phyloP scores from a whole-genome alignment of 2,329 filamentous ascomycete genomes.

The Aspergillus novofumigatus region DNA sequence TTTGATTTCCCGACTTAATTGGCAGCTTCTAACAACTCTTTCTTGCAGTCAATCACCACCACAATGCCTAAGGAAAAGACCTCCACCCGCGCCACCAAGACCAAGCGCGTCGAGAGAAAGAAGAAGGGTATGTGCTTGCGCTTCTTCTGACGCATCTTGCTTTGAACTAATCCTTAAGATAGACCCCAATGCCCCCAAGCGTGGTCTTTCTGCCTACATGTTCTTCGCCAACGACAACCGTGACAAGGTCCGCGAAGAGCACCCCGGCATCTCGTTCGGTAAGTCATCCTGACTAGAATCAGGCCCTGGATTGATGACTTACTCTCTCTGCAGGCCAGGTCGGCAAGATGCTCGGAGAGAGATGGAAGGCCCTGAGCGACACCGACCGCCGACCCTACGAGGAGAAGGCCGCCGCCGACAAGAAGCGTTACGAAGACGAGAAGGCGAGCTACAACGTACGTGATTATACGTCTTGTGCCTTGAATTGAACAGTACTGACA shows the following conservation, averaged over 20 bases:
- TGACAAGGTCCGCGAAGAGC: slow-evolving; percentile 96
- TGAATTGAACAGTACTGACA: slow-evolving; percentile 4
- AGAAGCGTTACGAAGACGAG: slow-evolving; percentile 99
- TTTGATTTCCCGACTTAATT: not conserved
- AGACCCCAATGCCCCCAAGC: slow-evolving; percentile 99
- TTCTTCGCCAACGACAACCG: slow-evolving; percentile 99
- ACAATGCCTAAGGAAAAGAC: slow-evolving; percentile 67
- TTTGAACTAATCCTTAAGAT: slow-evolving; percentile 15
- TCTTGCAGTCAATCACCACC: slow-evolving; percentile 20
- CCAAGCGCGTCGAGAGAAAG: slow-evolving; percentile 61
- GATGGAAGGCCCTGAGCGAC: slow-evolving; percentile 94
- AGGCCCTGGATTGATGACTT: slow-evolving; percentile 3
- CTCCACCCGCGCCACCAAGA: slow-evolving; percentile 49
- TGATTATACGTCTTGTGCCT: slow-evolving; percentile 10
- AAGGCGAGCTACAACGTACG: slow-evolving; percentile 90
- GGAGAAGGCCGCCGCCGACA: slow-evolving; percentile 92
- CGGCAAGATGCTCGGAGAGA: slow-evolving; percentile 95
- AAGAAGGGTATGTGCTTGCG: slow-evolving; percentile 60
- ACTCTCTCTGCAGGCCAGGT: slow-evolving; percentile 66
- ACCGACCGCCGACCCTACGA: slow-evolving; percentile 93
- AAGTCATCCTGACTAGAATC: slow-evolving; percentile 31
- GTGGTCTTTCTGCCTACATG: slow-evolving; percentile 99
- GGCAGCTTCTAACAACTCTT: slow-evolving; percentile 7
- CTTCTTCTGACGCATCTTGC: not conserved
- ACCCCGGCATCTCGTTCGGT: slow-evolving; percentile 96